Percentiles rank a stretch among this genome's conserved stretches.
Evolutionary conservation across 352 stramenopile species (phyloP).

Genomic region (Globisporangium abappressorium): DNA sequence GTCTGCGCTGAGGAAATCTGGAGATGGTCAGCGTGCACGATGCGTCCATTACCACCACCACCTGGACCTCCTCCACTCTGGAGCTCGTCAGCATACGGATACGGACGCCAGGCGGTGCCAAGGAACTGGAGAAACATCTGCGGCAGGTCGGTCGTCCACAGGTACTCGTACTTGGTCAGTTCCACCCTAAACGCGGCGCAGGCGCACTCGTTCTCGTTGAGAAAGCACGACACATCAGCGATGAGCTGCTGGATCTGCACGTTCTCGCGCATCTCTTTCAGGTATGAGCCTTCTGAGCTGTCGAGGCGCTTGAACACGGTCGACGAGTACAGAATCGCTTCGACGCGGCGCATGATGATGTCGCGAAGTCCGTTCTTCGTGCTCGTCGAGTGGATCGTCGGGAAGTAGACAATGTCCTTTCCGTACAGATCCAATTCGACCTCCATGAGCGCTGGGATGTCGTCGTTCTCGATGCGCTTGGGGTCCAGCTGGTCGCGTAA

Average conservation of each 20-base stretch:
- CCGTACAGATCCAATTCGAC: slow-evolving; percentile 90
- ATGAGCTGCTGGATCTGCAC: slow-evolving; percentile 72
- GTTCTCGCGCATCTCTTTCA: slow-evolving; percentile 89
- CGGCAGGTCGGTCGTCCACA: slow-evolving; percentile 90
- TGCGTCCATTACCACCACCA: slow-evolving; percentile 14
- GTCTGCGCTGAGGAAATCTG: slow-evolving; percentile 14
- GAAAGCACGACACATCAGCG: slow-evolving; percentile 75
- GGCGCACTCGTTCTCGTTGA: slow-evolving; percentile 75
- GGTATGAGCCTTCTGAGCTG: slow-evolving; percentile 80
- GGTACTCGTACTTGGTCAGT: slow-evolving; percentile 90
- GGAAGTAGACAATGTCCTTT: slow-evolving; percentile 83
- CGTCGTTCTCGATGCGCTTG: slow-evolving; percentile 75
- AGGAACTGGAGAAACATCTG: slow-evolving; percentile 88
- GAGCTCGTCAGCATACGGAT: slow-evolving; percentile 22
- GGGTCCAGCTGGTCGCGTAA: slow-evolving; percentile 85
- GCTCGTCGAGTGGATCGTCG: slow-evolving; percentile 44
- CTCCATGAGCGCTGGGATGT: slow-evolving; percentile 85
- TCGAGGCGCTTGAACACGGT: slow-evolving; percentile 86
- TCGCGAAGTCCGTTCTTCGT: slow-evolving; percentile 58
- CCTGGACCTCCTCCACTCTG: not conserved
- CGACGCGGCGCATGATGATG: slow-evolving; percentile 59
- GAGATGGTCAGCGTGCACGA: slow-evolving; percentile 29
- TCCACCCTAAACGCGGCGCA: slow-evolving; percentile 58
- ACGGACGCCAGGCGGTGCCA: slow-evolving; percentile 52
- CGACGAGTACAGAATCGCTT: slow-evolving; percentile 61